A percentile compares a stretch with the other conserved stretches of the same genome.
phyloP scores from a whole-genome alignment of 176 grass and related monocot genomes.

The Avena sativa region DNA sequence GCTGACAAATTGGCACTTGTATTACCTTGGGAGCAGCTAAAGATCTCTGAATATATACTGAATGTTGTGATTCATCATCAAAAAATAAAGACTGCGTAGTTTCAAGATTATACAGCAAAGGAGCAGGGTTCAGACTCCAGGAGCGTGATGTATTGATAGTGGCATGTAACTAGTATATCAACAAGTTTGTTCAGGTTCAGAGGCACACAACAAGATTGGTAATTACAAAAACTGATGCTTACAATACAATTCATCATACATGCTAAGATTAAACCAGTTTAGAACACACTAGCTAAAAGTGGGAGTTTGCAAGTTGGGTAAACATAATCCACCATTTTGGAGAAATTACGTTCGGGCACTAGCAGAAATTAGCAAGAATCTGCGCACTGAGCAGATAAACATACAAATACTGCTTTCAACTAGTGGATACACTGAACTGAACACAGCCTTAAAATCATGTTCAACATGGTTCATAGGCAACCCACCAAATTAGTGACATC shows the following conservation, averaged over 20 bases:
- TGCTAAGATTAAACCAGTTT: background rate
- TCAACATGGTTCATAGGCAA: background rate
- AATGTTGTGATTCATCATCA: background rate
- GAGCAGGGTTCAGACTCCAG: background rate
- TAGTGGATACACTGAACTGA: background rate
- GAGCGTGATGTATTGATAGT: background rate
- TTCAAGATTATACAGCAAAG: background rate
- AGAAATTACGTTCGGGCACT: background rate
- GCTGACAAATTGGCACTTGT: background rate
- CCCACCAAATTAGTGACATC: too few relatives aligned
- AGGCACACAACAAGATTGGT: background rate
- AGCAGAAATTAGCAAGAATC: background rate
- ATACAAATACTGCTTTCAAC: background rate
- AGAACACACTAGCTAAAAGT: background rate
- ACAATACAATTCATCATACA: background rate
- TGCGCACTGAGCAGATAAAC: background rate
- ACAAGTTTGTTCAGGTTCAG: background rate
- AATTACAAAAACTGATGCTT: background rate
- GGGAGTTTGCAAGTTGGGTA: background rate
- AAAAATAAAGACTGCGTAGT: background rate
- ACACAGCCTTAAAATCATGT: accelerated
- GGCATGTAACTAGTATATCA: background rate
- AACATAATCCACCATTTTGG: background rate
- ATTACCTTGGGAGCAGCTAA: background rate
- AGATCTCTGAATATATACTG: background rate